Evolutionary conservation across 1,284 basidiomycete species (phyloP).

Genomic region (Melampsora medusae): DNA sequence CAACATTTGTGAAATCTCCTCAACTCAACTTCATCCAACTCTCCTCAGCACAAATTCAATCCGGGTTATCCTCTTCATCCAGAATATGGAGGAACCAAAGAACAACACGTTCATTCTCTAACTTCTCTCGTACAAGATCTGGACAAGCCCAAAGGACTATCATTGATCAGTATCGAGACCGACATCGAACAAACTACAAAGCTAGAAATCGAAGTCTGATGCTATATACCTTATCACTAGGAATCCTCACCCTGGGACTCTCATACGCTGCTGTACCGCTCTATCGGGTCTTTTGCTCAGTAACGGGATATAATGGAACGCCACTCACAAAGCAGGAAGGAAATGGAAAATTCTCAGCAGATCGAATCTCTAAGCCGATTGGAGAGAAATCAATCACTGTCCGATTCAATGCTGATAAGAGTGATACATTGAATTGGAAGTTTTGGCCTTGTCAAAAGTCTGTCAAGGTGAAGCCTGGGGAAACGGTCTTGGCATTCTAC

Average conservation of each 20-base stretch:
- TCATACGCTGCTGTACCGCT: constrained; percentile 95
- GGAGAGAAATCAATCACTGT: constrained; percentile 71
- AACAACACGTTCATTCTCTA: too few relatives aligned
- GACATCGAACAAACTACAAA: constrained; percentile 17
- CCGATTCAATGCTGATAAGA: constrained; percentile 88
- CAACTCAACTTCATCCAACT: too few relatives aligned
- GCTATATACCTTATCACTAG: constrained; percentile 75
- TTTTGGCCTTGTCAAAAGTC: constrained; percentile 88
- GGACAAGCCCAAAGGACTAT: background rate
- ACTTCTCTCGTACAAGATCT: too few relatives aligned
- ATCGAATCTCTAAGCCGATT: constrained; percentile 70
- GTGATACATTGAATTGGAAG: constrained; percentile 85
- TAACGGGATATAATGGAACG: constrained; percentile 93
- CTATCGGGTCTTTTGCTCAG: constrained; percentile 95
- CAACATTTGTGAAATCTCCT: too few relatives aligned
- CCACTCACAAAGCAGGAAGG: constrained; percentile 65
- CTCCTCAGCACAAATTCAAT: too few relatives aligned
- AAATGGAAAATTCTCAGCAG: constrained; percentile 47
- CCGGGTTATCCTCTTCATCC: too few relatives aligned
- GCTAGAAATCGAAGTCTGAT: constrained; percentile 66
- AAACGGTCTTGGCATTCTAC: constrained; percentile 95
- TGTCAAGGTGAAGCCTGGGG: constrained; percentile 87
- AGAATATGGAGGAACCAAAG: too few relatives aligned
- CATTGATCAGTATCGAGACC: constrained; percentile 22
- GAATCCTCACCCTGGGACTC: constrained; percentile 73